phyloP scores from a whole-genome alignment of 768 basidiomycete genomes.

The Trametes meyenii region DNA sequence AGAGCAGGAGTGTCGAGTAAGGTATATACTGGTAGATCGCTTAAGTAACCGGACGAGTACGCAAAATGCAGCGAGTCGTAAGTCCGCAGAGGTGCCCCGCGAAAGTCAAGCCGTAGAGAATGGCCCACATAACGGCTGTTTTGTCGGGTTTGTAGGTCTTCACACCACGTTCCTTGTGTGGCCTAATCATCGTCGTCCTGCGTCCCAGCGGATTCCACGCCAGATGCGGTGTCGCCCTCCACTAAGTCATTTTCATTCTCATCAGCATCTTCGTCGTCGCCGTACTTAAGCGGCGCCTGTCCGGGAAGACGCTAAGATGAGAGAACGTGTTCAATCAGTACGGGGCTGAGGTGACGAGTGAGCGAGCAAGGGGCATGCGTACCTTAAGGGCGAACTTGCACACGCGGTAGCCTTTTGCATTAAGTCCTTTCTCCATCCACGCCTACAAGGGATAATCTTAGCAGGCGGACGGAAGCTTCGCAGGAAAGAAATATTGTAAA shows the following conservation, averaged over 20 bases:
- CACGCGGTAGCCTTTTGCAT: slow-evolving; percentile 69
- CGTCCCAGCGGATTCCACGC: not conserved
- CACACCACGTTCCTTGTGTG: not conserved
- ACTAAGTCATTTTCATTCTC: slow-evolving; percentile 6
- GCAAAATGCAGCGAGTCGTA: no score
- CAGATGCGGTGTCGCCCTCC: no score
- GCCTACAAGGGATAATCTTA: slow-evolving; percentile 45
- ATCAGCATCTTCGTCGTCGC: slow-evolving; percentile 27
- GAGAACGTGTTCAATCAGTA: not conserved
- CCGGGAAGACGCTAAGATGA: slow-evolving; percentile 52
- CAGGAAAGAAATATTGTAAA: not conserved
- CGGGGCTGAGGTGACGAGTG: not conserved
- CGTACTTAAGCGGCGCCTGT: slow-evolving; percentile 55
- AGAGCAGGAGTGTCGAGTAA: slow-evolving; percentile 1
- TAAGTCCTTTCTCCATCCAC: slow-evolving; percentile 75
- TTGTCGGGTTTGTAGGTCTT: no score
- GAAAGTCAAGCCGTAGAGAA: no score
- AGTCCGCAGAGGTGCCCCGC: no score
- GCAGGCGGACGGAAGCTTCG: not conserved
- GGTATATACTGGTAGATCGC: no score
- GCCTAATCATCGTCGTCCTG: not conserved
- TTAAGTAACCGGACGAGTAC: no score
- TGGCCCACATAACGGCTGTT: no score
- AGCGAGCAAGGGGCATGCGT: slow-evolving; percentile 21
- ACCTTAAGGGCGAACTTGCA: slow-evolving; percentile 89